Percentiles rank a stretch among this genome's conserved stretches.
Conservation (phyloP, 176 grass and related monocot genomes). For the Tuctoria greenei region DNA sequence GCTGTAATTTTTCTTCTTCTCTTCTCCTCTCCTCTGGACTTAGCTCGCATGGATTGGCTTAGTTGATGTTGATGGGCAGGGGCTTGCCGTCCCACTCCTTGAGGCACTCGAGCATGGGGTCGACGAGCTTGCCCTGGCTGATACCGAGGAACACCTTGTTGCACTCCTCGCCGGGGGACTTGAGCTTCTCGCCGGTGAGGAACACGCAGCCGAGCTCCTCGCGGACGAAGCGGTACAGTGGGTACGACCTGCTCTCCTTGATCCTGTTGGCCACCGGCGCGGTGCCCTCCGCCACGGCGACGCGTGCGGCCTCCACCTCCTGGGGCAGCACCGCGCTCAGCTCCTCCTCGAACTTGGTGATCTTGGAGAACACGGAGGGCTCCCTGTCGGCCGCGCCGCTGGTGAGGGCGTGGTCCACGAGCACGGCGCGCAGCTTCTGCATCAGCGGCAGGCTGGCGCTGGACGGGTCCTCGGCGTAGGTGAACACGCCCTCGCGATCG, state of each 20-base stretch:
- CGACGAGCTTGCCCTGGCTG: slow-evolving; percentile 68
- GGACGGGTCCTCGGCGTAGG: slow-evolving; percentile 72
- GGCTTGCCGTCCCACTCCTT: slow-evolving; percentile 87
- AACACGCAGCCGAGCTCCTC: slow-evolving; percentile 74
- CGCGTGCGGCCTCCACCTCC: slow-evolving; percentile 68
- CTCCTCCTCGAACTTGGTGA: slow-evolving; percentile 73
- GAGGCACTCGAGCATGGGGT: slow-evolving; percentile 81
- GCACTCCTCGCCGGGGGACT: slow-evolving; percentile 77
- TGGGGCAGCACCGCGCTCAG: slow-evolving; percentile 50
- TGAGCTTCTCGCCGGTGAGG: slow-evolving; percentile 82
- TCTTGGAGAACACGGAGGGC: slow-evolving; percentile 73
- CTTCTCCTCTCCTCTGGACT: background rate
- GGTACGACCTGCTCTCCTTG: slow-evolving; percentile 63
- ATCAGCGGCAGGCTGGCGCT: slow-evolving; percentile 63
- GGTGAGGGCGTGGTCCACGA: slow-evolving; percentile 66
- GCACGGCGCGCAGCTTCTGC: slow-evolving; percentile 75
- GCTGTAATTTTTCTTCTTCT: slow-evolving; percentile 23
- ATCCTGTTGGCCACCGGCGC: slow-evolving; percentile 61
- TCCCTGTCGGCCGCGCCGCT: slow-evolving; percentile 57
- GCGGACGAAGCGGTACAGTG: slow-evolving; percentile 70
- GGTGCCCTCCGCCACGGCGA: slow-evolving; percentile 51
- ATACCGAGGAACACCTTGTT: slow-evolving; percentile 79
- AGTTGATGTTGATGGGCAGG: slow-evolving; percentile 74
- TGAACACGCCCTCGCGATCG: slow-evolving; percentile 72
- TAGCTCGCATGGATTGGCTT: background rate